Evolutionary conservation across 169 alveolate genomes (phyloP), one percentile per base, ranked within the genome.

Genomic region (Plasmodium relictum): DNA sequence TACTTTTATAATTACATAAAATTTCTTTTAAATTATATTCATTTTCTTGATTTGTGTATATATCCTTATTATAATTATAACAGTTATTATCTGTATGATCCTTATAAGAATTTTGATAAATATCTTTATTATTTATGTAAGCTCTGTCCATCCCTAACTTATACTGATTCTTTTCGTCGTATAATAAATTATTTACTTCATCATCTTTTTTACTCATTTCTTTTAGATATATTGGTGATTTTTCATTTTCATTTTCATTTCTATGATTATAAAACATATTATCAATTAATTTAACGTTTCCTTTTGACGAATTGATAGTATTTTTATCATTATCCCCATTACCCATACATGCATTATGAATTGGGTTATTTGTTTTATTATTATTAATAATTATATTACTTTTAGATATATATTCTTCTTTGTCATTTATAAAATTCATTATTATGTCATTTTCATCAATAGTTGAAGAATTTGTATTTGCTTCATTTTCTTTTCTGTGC

Each of bases 391-490:
- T 3, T 31, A 31, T 3, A 31, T 31, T 31, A 31, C 39, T 31
- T 31, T 31, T 31, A 31, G 39, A 31, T 31, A 31, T 31, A 31
- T 31, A 31, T 31, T 31, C 39, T 31, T 31, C 63, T 59, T 78
- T 78, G 48, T 65, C 89, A 56, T 52, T 78, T 26, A 73, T 26
- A 16, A 73, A 14, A 14, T 73, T 41, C 52, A 59, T 37, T 52
- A 73, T n/a, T 31, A 56, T n/a, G 18, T 31, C 88, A 24, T 78
- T 78, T 0, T 78, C 89, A 24, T 78, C 78, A 26, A 48, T 22
- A 3, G 71, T 78, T 4, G 74, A 45, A 20, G 70, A 26, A 20
- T 63, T 78, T 7, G 89, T 63, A 31, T 52, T 63, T 18, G 48
- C 6, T 61, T 22, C 70, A 6, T 61, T 18, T 0, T 61, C 70